Base-by-base conservation (phyloP, 2,329 filamentous ascomycete genomes). In the Mycogone perniciosa region DNA sequence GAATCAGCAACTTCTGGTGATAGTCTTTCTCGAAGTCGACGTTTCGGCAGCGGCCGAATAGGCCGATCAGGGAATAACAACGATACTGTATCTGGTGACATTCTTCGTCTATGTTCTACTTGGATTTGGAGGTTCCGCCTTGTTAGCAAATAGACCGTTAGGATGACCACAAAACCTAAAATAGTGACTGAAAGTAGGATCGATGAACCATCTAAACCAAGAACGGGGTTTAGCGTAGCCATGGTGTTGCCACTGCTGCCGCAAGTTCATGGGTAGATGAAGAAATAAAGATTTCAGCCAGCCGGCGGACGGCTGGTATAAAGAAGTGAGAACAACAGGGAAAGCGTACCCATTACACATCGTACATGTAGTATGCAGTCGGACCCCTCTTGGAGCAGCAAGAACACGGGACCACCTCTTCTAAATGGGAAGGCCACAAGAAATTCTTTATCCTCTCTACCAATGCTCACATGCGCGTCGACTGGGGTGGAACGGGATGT, bases 1-100 rank as follows among this genome's bases (percentile, higher is more conserved):
- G 85, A 82, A 48, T 86, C 85, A 51, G 88, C 89, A 60, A 88
- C 84, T 67, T 95, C 89, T 54, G 88, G 85, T 31, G 92, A 91
- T 47, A 99, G 76, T 51, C 89, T 84, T 66, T 93, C 90, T 61
- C 91, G 88, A 49, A 99, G 79, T 57, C 88, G 86, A 62, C 90
- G 86, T 71, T 88, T 93, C 40, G 93, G 93, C 54, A 99, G 75
- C 51, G 93, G 93, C 64, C 90, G 86, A 66, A 99, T 99, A 54
- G 92, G 87, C 69, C 93, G 85, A 66, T 95, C 88, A 58, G 89
- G 89, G 66, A 88, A 95, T 62, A 89, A 76, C 53, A 87, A 82
- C 54, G 89, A 93, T 57, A 84, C 78, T 53, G 86, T 86, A 75
- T 96, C 89, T 58, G 83, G 75, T 63, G 81, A 82, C 80, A 85